Evolutionary conservation across 2,329 filamentous ascomycete species (phyloP), one percentile per base, ranked within the genome.

Genomic region (Colletotrichum karsti): DNA sequence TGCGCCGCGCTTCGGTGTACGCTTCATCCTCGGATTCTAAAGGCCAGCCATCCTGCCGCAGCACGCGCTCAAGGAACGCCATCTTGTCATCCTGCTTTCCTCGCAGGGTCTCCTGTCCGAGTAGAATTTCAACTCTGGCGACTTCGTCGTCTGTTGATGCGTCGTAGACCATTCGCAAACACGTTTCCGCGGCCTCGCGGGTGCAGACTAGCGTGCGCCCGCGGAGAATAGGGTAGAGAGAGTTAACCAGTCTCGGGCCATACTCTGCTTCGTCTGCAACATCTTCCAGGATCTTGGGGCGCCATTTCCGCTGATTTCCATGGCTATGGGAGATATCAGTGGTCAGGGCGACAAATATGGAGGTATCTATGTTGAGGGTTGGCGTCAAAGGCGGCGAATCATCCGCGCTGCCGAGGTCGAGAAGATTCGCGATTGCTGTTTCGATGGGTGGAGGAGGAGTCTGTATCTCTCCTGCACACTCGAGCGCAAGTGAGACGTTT

Each of bases 281-380:
- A 7, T 67, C 64, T 53, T 67, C 64, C 7, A 67, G 60, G 15
- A 67, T 64, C n/a, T 67, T 67, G 10, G 60, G 53, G 3, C 64
- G 79, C 79, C 79, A 82, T 6, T 73, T 74, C 57, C 77, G 73
- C 1, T 75, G 73, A 12, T 74, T 64, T 8, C 80, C 75, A 5
- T 72, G 65, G 1, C 73, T 61, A 30, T 82, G 80, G 2, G 78
- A 81, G 20, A 82, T 73, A 57, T 82, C 80, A 1, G 80, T 82
- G 33, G 79, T 77, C 22, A 82, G 72, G 35, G 80, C 77, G 13
- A 82, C 76, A 3, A 82, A 74, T 39, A 82, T 75, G 5, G 80
- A 81, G 35, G 81, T 80, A 48, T 82, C 80, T 60, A 82, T 71
- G 62, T 82, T 82, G 9, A 82, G 63, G 3, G 75, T 77, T 1